These are phyloP conservation scores for Leucoagaricus sp. DNA, from an alignment of 1,284 basidiomycete genomes.

Conservation along the genomic window DNA sequence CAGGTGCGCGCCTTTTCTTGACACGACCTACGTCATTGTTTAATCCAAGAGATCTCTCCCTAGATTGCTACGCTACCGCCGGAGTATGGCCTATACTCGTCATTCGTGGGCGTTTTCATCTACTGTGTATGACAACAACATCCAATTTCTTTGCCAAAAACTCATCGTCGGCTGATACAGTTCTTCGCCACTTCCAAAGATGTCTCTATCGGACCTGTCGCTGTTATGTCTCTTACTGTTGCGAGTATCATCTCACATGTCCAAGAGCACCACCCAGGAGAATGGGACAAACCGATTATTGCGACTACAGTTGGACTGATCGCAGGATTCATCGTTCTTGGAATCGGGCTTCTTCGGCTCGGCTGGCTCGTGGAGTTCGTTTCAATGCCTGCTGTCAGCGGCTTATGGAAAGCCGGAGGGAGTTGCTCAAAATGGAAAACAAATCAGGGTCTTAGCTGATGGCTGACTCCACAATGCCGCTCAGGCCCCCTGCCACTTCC, in stretches of 20 bases:
- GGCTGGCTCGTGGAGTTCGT: slow-evolving; percentile 98
- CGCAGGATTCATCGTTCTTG: slow-evolving; percentile 91
- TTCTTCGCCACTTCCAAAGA: slow-evolving; percentile 72
- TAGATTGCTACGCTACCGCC: slow-evolving; percentile 85
- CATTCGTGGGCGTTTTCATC: slow-evolving; percentile 85
- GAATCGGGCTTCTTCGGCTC: slow-evolving; percentile 84
- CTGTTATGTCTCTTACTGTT: slow-evolving; percentile 95
- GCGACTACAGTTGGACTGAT: slow-evolving; percentile 87
- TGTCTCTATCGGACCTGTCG: slow-evolving; percentile 84
- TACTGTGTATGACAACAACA: slow-evolving; percentile 63
- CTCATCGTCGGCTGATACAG: slow-evolving; percentile 37
- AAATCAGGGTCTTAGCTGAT: too few species aligned
- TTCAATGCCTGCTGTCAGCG: slow-evolving; percentile 76
- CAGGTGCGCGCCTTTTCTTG: too few species aligned
- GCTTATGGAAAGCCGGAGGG: too few species aligned
- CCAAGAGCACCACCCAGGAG: slow-evolving; percentile 47
- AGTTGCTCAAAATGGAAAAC: too few species aligned
- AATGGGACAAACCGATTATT: slow-evolving; percentile 72
- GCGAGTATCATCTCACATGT: slow-evolving; percentile 81
- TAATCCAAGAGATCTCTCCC: slow-evolving; percentile 15
- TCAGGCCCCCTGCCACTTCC: too few species aligned
- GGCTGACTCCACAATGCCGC: too few species aligned
- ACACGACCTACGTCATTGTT: too few species aligned
- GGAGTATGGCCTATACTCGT: slow-evolving; percentile 95
- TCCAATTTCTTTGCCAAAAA: neutral